These are phyloP conservation scores for Linanthus parryae DNA, from an alignment of 148 eudicot genomes.

Conservation along the genomic window DNA sequence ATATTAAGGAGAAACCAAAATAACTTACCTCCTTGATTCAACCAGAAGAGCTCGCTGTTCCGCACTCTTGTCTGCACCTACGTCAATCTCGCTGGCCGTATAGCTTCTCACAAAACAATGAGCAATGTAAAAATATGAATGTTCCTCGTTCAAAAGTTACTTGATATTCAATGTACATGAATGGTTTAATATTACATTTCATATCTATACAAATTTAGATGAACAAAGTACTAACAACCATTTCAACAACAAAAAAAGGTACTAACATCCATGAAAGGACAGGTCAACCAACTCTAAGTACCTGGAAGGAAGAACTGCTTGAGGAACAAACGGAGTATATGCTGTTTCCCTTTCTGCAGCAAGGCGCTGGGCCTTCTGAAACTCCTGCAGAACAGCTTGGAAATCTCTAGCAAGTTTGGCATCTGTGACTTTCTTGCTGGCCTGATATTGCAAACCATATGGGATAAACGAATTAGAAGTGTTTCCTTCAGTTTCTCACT, in stretches of 20 bases:
- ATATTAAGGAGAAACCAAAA: no score
- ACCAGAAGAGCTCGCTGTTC: conserved; percentile 73
- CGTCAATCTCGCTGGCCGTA: conserved; percentile 45
- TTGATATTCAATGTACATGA: no score
- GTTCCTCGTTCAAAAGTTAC: no score
- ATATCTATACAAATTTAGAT: no score
- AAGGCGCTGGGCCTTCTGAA: conserved; percentile 82
- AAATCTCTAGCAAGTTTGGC: conserved; percentile 91
- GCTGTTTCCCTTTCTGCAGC: conserved; percentile 90
- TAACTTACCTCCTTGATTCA: conserved; percentile 74
- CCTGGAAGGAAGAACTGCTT: conserved; percentile 68
- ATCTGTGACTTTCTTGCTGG: conserved; percentile 74
- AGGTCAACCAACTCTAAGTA: background rate
- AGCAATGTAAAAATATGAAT: background rate
- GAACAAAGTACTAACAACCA: conserved; percentile 1
- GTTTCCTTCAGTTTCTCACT: no score
- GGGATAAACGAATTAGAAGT: background rate
- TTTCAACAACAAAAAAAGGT: background rate
- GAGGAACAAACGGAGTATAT: conserved; percentile 65
- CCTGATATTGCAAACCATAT: conserved; percentile 25
- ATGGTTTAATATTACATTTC: no score
- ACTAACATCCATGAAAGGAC: background rate
- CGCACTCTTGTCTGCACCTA: conserved; percentile 32
- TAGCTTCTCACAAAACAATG: conserved; percentile 28
- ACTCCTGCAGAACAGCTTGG: conserved; percentile 72